phyloP scores from a whole-genome alignment of 2,329 filamentous ascomycete species.

The Endocalyx cinctus region DNA sequence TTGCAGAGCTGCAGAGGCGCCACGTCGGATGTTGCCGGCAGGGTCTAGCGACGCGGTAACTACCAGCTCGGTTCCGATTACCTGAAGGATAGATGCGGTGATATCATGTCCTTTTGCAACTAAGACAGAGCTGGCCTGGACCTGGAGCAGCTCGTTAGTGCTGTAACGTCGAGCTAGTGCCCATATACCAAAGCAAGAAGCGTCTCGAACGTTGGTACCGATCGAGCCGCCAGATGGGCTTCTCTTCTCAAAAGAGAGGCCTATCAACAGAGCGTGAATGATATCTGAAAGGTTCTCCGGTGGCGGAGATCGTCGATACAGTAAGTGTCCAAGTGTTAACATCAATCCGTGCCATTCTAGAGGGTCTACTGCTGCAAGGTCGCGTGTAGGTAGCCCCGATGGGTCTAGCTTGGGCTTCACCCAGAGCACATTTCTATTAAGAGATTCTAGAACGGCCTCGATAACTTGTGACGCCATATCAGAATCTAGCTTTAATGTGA shows the following conservation, averaged over 20 bases:
- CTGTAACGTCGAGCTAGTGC: constrained; percentile 82
- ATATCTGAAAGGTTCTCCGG: constrained; percentile 66
- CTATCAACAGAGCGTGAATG: constrained; percentile 70
- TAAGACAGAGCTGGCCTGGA: constrained; percentile 46
- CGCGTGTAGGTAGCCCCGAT: constrained; percentile 36
- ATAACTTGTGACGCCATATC: constrained; percentile 85
- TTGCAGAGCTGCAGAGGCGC: constrained; percentile 88
- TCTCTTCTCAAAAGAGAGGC: constrained; percentile 83
- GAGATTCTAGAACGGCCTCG: constrained; percentile 74
- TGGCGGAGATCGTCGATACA: constrained; percentile 80
- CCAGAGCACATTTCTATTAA: constrained; percentile 54
- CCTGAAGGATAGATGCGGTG: constrained; percentile 59
- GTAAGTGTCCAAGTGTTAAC: constrained; percentile 77
- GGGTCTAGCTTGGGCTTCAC: constrained; percentile 33
- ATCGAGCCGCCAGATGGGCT: constrained; percentile 79
- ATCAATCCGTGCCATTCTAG: constrained; percentile 90
- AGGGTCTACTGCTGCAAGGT: constrained; percentile 73
- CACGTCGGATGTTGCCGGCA: constrained; percentile 87
- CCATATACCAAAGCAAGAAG: constrained; percentile 96
- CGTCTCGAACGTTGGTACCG: constrained; percentile 88
- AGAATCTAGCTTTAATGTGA: constrained; percentile 72
- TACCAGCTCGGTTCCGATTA: constrained; percentile 76
- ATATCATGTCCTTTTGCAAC: constrained; percentile 32
- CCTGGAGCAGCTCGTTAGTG: constrained; percentile 67
- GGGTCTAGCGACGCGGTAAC: constrained; percentile 81